These are phyloP conservation scores for Geranium rotundifolium DNA, from an alignment of 345 rosid species.

Conservation along the genomic window DNA sequence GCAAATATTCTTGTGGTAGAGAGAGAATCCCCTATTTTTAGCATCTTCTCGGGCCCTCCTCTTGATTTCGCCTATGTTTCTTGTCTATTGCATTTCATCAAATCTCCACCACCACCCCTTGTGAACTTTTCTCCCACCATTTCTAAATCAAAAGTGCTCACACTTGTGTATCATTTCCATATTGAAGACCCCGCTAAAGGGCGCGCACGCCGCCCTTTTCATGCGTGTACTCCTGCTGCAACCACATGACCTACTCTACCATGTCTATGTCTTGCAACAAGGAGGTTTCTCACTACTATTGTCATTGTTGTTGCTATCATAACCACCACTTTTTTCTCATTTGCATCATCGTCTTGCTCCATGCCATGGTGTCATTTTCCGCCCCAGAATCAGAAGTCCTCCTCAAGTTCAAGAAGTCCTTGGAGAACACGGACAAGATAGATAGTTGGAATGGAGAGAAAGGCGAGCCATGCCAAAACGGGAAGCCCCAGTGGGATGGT, in stretches of 20 bases:
- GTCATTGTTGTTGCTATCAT: no score
- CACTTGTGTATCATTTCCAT: slow-evolving; percentile 3
- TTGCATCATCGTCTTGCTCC: neutral
- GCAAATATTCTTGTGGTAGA: neutral
- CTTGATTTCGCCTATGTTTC: neutral
- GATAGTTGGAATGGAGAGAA: slow-evolving; percentile 29
- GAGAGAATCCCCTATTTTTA: slow-evolving; percentile 20
- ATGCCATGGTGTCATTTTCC: neutral
- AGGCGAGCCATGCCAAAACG: slow-evolving; percentile 24
- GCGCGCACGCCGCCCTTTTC: slow-evolving; percentile 50
- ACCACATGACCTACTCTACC: no score
- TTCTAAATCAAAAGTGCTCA: no score
- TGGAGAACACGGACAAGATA: slow-evolving; percentile 22
- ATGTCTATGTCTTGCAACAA: no score
- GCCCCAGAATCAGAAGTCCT: slow-evolving; percentile 40
- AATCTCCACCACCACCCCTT: neutral
- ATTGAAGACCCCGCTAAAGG: slow-evolving; percentile 34
- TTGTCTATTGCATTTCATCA: neutral
- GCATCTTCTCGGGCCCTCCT: slow-evolving; percentile 5
- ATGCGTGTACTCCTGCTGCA: slow-evolving; percentile 32
- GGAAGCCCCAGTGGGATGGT: slow-evolving; percentile 43
- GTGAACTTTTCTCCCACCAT: neutral
- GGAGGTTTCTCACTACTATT: no score
- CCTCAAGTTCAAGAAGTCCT: slow-evolving; percentile 45
- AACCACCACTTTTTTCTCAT: slow-evolving; percentile 2